phyloP scores from a whole-genome alignment of 192 early-diverging fungal genomes.

The Podila minutissima region DNA sequence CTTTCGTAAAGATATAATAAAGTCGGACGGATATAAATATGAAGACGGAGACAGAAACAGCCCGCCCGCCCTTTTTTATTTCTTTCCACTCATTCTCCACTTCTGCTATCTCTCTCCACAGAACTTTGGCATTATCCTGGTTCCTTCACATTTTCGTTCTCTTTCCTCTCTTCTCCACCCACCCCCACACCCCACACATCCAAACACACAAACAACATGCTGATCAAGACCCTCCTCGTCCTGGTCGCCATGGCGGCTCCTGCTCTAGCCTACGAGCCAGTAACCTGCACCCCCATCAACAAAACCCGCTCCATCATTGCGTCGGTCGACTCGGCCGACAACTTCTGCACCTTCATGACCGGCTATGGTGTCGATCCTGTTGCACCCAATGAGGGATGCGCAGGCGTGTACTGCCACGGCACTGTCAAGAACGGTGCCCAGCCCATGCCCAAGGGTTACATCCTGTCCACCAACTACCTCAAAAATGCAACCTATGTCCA shows the following conservation, averaged over 20 bases:
- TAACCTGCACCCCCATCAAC: constrained; percentile 4
- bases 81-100: not conserved
- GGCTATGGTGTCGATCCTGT: constrained; percentile 11
- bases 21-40: no score
- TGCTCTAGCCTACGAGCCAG: not conserved
- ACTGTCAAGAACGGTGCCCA: constrained; percentile 3
- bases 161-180: not conserved
- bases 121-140: not conserved
- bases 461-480: constrained; percentile 5
- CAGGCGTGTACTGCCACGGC: constrained; percentile 4
- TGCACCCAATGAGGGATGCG: constrained; percentile 11
- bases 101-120: not conserved
- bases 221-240: not conserved
- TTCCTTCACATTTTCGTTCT: not conserved
- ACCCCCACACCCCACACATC: not conserved
- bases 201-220: not conserved
- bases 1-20: no score
- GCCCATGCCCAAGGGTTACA: constrained; percentile 9
- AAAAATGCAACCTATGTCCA: constrained; percentile 21
- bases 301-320: not conserved
- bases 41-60: no score
- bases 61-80: not conserved
- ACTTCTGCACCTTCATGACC: constrained; percentile 16
- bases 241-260: constrained; percentile 4
- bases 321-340: constrained; percentile 1